Evolutionary conservation across 306 rosid genomes (phyloP).

Genomic region (Vigna nakashimae): DNA sequence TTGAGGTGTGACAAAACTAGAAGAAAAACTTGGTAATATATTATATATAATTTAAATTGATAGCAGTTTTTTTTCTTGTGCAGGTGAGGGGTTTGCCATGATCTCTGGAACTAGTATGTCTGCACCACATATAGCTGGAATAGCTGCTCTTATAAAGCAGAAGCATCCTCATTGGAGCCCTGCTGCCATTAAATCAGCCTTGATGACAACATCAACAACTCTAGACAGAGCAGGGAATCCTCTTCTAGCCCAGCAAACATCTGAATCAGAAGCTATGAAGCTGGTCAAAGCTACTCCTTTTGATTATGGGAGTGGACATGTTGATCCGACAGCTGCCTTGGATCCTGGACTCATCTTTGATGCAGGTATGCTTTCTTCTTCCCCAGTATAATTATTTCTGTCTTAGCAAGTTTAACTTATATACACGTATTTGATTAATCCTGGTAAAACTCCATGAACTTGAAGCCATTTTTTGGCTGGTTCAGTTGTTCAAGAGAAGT

Average conservation of each 20-base stretch:
- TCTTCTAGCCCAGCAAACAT: conserved; percentile 87
- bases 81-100: conserved; percentile 98
- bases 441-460: not conserved
- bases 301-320: conserved; percentile 98
- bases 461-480: conserved; percentile 22
- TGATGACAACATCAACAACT: conserved; percentile 95
- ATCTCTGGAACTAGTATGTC: conserved; percentile 99
- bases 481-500: conserved; percentile 6
- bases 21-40: not conserved
- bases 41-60: not conserved
- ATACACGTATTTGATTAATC: conserved; percentile 18
- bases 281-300: conserved; percentile 84
- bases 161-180: conserved; percentile 99
- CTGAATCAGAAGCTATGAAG: conserved; percentile 84
- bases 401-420: not conserved
- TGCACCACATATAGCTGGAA: conserved; percentile 99
- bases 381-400: not conserved
- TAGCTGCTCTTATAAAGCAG: conserved; percentile 97
- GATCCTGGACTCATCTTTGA: conserved; percentile 98
- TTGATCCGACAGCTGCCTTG: conserved; percentile 94
- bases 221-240: conserved; percentile 92
- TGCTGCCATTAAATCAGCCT: conserved; percentile 95
- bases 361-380: conserved; percentile 65
- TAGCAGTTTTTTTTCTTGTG: conserved; percentile 35
- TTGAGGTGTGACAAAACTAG: too few relatives aligned